Percentiles rank a stretch among this genome's conserved stretches.
Evolutionary conservation across 345 rosid genomes (phyloP).

Genomic region (Aquilaria malaccensis): DNA sequence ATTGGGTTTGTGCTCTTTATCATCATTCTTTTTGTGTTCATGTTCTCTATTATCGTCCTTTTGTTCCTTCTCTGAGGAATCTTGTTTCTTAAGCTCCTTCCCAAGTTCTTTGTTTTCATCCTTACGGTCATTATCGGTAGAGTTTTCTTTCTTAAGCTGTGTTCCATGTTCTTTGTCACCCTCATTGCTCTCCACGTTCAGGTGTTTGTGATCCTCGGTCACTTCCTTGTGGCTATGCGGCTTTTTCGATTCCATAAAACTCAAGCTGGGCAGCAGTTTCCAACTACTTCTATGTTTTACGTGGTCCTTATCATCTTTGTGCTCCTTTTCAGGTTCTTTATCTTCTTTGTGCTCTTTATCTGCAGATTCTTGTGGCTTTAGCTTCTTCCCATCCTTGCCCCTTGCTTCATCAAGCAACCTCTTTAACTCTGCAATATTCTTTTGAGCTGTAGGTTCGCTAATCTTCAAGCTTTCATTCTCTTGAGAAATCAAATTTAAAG

Average conservation of each 20-base stretch:
- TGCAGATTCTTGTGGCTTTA: slow-evolving; percentile 19
- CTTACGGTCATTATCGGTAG: too few species aligned
- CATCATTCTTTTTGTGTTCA: too few species aligned
- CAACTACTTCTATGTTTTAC: slow-evolving; percentile 21
- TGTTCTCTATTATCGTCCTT: too few species aligned
- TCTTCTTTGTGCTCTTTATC: slow-evolving; percentile 23
- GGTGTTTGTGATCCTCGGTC: slow-evolving; percentile 13
- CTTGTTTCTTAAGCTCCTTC: too few species aligned
- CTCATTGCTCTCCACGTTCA: too few species aligned
- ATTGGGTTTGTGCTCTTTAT: too few species aligned
- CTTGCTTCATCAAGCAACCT: slow-evolving; percentile 30
- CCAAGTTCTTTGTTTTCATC: too few species aligned
- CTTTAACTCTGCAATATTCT: slow-evolving; percentile 50
- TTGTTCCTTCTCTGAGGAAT: too few species aligned
- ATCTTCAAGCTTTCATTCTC: slow-evolving; percentile 52
- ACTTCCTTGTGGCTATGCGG: slow-evolving; percentile 29
- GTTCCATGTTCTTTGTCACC: too few species aligned
- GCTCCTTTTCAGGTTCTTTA: slow-evolving; percentile 4
- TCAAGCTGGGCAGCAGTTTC: slow-evolving; percentile 22
- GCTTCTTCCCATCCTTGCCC: slow-evolving; percentile 14
- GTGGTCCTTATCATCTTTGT: slow-evolving; percentile 20
- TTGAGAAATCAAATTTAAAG: slow-evolving; percentile 31
- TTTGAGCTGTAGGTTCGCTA: slow-evolving; percentile 47
- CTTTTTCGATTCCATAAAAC: slow-evolving; percentile 40
- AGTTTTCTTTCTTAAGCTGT: too few species aligned